Conservation (phyloP, 306 rosid genomes). For the Cyamopsis tetragonoloba region DNA sequence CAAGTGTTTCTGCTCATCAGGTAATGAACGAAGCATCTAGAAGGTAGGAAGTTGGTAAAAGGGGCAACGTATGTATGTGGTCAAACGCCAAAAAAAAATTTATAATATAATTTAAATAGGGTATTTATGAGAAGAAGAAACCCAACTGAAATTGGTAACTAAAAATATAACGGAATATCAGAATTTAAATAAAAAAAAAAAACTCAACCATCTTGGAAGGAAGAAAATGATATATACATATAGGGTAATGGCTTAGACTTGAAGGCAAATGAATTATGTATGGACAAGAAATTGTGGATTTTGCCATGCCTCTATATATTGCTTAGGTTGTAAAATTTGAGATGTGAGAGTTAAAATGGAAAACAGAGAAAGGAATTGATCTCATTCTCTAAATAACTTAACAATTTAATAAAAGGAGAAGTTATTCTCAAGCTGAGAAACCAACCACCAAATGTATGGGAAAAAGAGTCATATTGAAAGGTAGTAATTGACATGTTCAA, state of each 20-base stretch:
- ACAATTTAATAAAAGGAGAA: background rate
- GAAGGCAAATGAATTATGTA: constrained; percentile 5
- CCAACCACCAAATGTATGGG: background rate
- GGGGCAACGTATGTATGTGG: background rate
- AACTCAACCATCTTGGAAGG: background rate
- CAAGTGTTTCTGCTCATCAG: background rate
- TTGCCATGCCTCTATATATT: background rate
- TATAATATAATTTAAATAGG: too few relatives aligned
- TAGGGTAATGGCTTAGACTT: constrained; percentile 1
- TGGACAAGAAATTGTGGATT: constrained; percentile 16
- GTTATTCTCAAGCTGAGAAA: constrained; percentile 18
- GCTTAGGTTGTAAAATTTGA: constrained; percentile 9
- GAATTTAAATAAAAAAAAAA: background rate
- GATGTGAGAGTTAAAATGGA: background rate
- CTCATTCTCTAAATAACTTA: background rate
- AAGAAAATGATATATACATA: background rate
- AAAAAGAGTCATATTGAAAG: background rate
- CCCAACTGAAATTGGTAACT: background rate
- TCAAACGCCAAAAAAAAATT: background rate
- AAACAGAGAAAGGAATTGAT: background rate
- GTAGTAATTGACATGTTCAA: background rate
- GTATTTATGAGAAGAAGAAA: background rate
- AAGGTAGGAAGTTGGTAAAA: background rate
- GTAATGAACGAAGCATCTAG: background rate
- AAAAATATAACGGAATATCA: background rate